Base-by-base conservation (phyloP, 2,329 filamentous ascomycete species). In the Diaporthe sp. region DNA sequence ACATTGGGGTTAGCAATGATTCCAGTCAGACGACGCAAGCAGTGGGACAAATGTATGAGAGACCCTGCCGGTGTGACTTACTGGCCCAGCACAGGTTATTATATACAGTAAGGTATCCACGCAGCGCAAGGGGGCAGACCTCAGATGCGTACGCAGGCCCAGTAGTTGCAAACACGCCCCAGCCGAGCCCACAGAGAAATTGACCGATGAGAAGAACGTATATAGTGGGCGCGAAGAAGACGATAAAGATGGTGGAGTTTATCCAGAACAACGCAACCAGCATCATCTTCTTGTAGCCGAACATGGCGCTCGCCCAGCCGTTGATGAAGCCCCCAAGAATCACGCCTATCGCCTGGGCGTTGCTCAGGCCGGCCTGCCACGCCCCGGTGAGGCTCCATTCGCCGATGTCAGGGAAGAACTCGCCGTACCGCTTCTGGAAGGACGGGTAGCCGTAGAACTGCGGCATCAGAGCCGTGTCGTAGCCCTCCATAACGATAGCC, bases 311-410 rank as follows among this genome's bases (percentile, higher is more conserved):
- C 22, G 85, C 67, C 68, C 81, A 82, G 17, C 86, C 86, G 67
- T 84, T 86, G 59, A 85, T 72, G 53, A 85, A 79, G 6, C 86
- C 79, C 0, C 86, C 87, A 0, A 87, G n/a, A 10, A 88, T 85
- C 37, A 83, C 81, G 2, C 87, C 87, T 7, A 84, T 51, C 9
- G 49, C 57, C 7, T 59, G 39, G 5, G 46, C 58, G 4, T 67
- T 68, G 8, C 28, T 34, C 12, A 75, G 51, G 19, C 69, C 84
- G 7, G 84, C 82, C 76, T 88, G 86, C 86, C 86, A 88, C 9
- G 82, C 77, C 0, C 84, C 82, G 3, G 82, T 80, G 25, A 88
- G 80, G 25, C 62, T 67, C 42, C 44, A 67, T 17, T 67, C 62
- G 31, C 22, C 22, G 31, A 68, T 68, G 1, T 51, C 76, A 85